Evolutionary conservation across 1,284 basidiomycete genomes (phyloP).

Genomic region (Heterobasidion irregulare): DNA sequence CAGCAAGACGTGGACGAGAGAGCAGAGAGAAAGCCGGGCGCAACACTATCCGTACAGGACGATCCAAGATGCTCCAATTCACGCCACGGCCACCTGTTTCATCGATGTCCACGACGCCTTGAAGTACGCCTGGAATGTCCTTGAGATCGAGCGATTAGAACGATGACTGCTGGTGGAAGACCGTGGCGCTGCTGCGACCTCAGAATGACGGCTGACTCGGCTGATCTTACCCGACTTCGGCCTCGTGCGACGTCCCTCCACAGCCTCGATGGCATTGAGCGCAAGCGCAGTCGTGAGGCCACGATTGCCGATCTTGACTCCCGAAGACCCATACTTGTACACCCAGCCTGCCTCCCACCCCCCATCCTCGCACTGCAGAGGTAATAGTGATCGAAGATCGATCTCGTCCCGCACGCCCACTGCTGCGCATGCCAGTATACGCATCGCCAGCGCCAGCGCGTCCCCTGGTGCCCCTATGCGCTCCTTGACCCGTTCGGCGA

Average conservation of each 20-base stretch:
- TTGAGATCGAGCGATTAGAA: not conserved
- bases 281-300: slow-evolving; percentile 33
- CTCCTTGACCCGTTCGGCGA: slow-evolving; percentile 37
- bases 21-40: not conserved
- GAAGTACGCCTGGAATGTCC: slow-evolving; percentile 4
- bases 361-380: slow-evolving; percentile 40
- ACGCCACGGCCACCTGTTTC: not conserved
- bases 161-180: not conserved
- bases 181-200: not conserved
- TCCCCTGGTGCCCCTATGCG: slow-evolving; percentile 43
- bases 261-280: slow-evolving; percentile 18
- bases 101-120: not conserved
- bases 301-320: slow-evolving; percentile 36
- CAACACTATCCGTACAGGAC: not conserved
- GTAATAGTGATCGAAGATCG: slow-evolving; percentile 32
- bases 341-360: slow-evolving; percentile 41
- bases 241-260: slow-evolving; percentile 1
- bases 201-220: not conserved
- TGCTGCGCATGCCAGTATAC: slow-evolving; percentile 32
- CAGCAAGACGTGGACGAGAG: no score
- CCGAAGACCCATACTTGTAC: slow-evolving; percentile 39
- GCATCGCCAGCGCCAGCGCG: slow-evolving; percentile 35
- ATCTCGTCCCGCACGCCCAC: slow-evolving; percentile 32
- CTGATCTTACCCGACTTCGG: not conserved
- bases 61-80: not conserved